Percentiles rank a stretch among this genome's conserved stretches.
Conservation (phyloP, 257 asterid species). For the Capsicum baccatum region DNA sequence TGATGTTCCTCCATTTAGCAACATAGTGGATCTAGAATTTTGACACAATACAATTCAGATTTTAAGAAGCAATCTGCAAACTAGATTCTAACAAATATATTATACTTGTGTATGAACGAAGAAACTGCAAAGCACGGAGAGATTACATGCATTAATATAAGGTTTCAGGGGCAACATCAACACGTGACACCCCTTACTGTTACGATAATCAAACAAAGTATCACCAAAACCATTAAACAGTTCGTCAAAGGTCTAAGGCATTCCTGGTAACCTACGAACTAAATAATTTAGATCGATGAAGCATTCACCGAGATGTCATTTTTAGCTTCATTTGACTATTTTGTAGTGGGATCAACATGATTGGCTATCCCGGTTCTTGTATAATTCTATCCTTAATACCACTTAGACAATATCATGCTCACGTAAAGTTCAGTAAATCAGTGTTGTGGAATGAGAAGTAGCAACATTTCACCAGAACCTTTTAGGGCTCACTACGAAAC, state of each 20-base stretch:
- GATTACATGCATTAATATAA: neutral
- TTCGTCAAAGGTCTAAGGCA: neutral
- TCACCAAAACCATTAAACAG: neutral
- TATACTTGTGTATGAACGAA: neutral
- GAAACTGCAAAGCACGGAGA: constrained; percentile 6
- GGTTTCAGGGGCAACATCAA: neutral
- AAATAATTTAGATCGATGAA: constrained; percentile 1
- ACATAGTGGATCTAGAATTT: constrained; percentile 84
- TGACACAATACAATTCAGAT: constrained; percentile 23
- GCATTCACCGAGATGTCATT: neutral
- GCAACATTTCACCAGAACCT: neutral
- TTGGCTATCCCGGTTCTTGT: neutral
- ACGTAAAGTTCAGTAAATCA: neutral
- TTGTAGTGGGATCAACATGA: constrained; percentile 4
- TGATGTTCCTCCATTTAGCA: constrained; percentile 90
- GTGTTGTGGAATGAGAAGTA: neutral
- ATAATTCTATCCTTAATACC: neutral
- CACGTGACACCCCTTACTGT: neutral
- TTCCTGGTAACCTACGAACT: neutral
- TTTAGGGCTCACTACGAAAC: neutral
- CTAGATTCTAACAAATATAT: neutral
- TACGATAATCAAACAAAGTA: neutral
- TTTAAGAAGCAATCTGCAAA: constrained; percentile 10
- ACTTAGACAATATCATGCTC: neutral
- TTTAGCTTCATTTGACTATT: neutral